phyloP scores from a whole-genome alignment of 305 asterid genomes.

The Fraxinus dipetala region DNA sequence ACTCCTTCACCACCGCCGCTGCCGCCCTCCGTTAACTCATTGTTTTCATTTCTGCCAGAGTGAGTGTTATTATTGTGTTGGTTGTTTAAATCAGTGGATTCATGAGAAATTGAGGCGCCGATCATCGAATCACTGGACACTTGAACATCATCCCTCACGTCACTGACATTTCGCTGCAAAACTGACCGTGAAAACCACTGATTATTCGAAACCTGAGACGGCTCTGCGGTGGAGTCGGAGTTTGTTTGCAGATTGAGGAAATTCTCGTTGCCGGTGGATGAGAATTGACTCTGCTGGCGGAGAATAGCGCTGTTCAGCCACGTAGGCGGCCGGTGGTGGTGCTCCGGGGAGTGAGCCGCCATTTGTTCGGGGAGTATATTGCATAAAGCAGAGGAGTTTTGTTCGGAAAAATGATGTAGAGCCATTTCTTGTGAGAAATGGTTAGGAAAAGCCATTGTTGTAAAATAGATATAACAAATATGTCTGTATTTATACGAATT shows the following conservation, averaged over 20 bases:
- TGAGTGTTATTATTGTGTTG: conserved; percentile 13
- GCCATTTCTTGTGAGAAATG: conserved; percentile 44
- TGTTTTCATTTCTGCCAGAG: conserved; percentile 5
- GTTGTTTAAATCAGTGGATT: conserved; percentile 29
- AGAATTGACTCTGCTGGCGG: conserved; percentile 37
- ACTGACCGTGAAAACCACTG: conserved; percentile 47
- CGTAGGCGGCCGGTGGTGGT: conserved; percentile 29
- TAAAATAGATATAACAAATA: background rate
- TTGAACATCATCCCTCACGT: conserved; percentile 35
- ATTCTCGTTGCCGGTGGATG: conserved; percentile 24
- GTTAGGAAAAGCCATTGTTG: conserved; percentile 39
- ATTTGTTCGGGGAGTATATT: conserved; percentile 21
- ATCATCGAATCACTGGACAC: conserved; percentile 34
- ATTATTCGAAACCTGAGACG: conserved; percentile 16
- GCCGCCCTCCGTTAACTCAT: conserved; percentile 23
- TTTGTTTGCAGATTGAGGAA: conserved; percentile 50
- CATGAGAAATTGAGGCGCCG: conserved; percentile 32
- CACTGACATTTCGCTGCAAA: conserved; percentile 31
- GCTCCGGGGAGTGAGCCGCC: background rate
- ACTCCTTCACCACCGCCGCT: conserved; percentile 27
- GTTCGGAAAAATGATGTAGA: conserved; percentile 41
- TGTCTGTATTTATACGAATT: background rate
- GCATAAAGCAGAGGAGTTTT: conserved; percentile 30
- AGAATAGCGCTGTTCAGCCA: conserved; percentile 57
- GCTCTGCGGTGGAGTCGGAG: conserved; percentile 26